These are phyloP conservation scores for Neurospora sp. DNA, from an alignment of 495 filamentous ascomycete species.

Conservation along the genomic window DNA sequence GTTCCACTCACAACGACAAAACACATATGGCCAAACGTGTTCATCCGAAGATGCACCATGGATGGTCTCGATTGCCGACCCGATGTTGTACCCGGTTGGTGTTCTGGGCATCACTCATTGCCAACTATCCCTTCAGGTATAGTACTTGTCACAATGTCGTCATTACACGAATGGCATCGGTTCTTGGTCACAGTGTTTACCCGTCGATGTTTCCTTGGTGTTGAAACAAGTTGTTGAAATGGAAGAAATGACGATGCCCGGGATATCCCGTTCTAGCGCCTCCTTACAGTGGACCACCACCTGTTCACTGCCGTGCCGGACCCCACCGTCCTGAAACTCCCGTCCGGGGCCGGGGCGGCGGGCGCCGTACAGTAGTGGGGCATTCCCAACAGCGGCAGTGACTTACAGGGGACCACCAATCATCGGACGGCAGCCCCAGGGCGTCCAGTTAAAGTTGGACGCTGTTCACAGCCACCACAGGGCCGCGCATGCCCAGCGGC, in stretches of 20 bases:
- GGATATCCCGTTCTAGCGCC: not conserved
- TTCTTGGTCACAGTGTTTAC: not conserved
- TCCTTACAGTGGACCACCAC: not conserved
- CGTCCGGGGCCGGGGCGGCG: not conserved
- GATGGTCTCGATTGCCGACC: not conserved
- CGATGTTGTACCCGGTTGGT: not conserved
- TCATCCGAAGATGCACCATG: not conserved
- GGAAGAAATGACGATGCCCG: not conserved
- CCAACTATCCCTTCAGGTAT: not conserved
- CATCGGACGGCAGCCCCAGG: not conserved
- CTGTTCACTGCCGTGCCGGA: not conserved
- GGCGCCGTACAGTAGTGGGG: not conserved
- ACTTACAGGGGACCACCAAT: not conserved
- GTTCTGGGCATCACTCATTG: not conserved
- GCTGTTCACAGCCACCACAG: not conserved
- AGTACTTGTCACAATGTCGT: not conserved
- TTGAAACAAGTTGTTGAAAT: no score
- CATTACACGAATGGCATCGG: not conserved
- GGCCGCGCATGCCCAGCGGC: not conserved
- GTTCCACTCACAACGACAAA: not conserved
- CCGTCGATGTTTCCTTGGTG: not conserved
- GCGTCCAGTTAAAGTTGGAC: not conserved
- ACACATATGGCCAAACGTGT: not conserved
- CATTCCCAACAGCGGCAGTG: not conserved
- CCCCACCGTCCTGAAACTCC: not conserved